A percentile compares a stretch with the other conserved stretches of the same genome.
Conservation (phyloP, 345 rosid genomes). For the Gossypium mustelinum region DNA sequence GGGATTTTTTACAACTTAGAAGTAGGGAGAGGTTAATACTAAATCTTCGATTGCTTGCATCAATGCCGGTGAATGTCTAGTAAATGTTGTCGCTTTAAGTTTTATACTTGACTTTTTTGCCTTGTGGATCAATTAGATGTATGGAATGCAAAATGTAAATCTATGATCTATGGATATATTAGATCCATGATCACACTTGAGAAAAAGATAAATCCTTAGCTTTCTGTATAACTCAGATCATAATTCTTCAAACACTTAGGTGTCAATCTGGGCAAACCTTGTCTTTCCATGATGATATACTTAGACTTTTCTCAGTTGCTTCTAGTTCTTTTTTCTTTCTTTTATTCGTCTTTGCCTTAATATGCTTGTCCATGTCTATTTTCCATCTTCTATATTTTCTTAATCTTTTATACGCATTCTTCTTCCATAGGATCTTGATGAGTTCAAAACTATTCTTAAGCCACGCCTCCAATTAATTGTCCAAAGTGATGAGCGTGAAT, state of each 20-base stretch:
- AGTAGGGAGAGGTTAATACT: not conserved
- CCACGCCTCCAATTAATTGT: slow-evolving; percentile 86
- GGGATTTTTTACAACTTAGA: not conserved
- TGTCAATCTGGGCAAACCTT: not conserved
- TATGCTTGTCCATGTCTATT: not conserved
- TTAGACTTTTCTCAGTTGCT: not conserved
- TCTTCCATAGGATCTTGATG: slow-evolving; percentile 80
- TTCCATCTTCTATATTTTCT: not conserved
- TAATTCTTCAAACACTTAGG: not conserved
- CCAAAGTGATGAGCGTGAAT: slow-evolving; percentile 89
- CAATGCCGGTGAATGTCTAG: not conserved
- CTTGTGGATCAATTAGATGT: not conserved
- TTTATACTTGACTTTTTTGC: not conserved
- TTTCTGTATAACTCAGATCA: not conserved
- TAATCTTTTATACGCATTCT: not conserved
- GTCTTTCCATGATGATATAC: not conserved
- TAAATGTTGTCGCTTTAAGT: not conserved
- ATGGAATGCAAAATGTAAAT: not conserved
- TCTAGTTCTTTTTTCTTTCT: not conserved
- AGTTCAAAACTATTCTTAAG: slow-evolving; percentile 87
- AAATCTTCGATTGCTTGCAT: not conserved
- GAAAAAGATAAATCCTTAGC: not conserved
- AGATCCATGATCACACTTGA: not conserved
- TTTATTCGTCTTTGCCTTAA: slow-evolving; percentile 12
- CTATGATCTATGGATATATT: not conserved